Evolutionary conservation across 345 rosid genomes (phyloP).

Genomic region (Populus davidiana): DNA sequence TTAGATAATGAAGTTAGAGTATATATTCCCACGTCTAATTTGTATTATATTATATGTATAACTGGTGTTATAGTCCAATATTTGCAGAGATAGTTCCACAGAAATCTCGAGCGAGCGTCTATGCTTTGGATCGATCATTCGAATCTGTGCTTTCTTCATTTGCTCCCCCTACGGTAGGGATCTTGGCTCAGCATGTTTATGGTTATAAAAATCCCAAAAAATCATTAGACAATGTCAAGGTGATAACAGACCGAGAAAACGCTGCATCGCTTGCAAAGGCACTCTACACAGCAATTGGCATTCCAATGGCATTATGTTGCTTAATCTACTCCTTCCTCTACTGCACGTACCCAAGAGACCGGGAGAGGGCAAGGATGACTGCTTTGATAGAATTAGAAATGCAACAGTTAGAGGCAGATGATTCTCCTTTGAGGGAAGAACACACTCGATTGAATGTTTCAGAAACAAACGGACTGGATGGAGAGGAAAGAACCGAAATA

Average conservation of each 20-base stretch:
- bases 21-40: background rate
- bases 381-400: no score
- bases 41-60: background rate
- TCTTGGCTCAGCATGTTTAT: constrained; percentile 27
- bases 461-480: background rate
- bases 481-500: constrained; percentile 32
- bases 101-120: constrained; percentile 22
- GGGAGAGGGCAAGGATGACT: no score
- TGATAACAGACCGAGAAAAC: constrained; percentile 21
- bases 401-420: no score
- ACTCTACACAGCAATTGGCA: constrained; percentile 17
- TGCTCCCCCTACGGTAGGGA: constrained; percentile 25
- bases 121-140: constrained; percentile 25
- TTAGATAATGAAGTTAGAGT: no score
- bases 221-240: background rate
- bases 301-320: constrained; percentile 19
- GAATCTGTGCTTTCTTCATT: constrained; percentile 24
- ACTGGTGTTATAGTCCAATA: constrained; percentile 16
- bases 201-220: constrained; percentile 20
- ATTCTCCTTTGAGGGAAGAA: no score
- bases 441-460: constrained; percentile 18
- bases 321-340: constrained; percentile 23
- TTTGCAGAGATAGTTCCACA: constrained; percentile 29
- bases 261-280: constrained; percentile 28
- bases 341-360: no score